Base-by-base conservation (phyloP, 345 rosid species). In the Punica granatum region DNA sequence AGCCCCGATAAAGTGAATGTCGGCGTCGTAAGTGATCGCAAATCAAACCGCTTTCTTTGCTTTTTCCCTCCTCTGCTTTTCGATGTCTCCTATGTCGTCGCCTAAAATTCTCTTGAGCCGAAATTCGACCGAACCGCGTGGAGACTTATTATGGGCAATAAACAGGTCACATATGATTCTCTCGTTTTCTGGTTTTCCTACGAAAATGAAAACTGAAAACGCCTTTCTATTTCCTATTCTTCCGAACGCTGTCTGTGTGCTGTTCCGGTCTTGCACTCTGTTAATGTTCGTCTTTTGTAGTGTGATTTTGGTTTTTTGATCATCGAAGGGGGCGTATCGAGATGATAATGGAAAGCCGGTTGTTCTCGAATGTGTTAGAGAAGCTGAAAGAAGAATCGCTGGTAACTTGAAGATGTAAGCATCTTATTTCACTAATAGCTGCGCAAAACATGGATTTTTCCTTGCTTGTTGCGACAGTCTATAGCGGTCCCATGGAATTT, bases 321-420 rank as follows among this genome's bases (percentile, higher is more conserved):
- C 36, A 56, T 23, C 21, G 59, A 68, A 90, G 97, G 98, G 98
- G 19, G 98, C 98, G 25, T 93, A 93, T 76, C 92, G 97, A 28
- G 94, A 93, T 74, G 96, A 90, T 68, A 87, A 90, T 67, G 97
- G 98, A 19, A 90, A 90, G 80, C 98, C 97, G 7, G 97, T 89
- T 23, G 97, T 90, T 46, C 81, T 93, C 73, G 85, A 89, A 37
- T 86, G 97, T 77, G 96, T 93, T 30, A 79, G 97, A 81, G 97
- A 90, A 83, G 97, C 97, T 0, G 98, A 90, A 81, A 79, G 84
- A 75, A 87, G 86, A 73, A 79, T 89, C 65, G 90, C 96, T 7
- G 98, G 98, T 32, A 79, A 37, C 71, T n/a, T 76, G 41, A 84
- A 87, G 75, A 87, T 93, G 98, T 90, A 69, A 84, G 85, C 21